Base-by-base conservation (phyloP, 805 yeast species). In the Monosporozyma servazzii region DNA sequence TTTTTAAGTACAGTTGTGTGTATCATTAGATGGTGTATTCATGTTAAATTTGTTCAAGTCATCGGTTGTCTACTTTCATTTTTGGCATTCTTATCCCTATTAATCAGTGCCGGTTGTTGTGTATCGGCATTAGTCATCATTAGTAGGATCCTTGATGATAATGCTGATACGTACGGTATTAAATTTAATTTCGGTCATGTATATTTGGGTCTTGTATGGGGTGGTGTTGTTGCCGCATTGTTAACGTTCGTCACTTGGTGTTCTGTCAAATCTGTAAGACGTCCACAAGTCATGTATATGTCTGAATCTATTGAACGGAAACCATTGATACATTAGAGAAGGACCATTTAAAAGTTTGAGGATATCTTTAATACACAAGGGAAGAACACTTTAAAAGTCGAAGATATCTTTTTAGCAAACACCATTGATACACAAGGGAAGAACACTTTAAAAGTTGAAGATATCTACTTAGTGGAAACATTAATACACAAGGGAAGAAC, bases 151-250 rank as follows among this genome's bases (percentile, higher is more conserved):
- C 73, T 87, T 69, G 79, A 83, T 58, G 68, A 78, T 33, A 68
- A 71, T 33, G n/a, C n/a, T n/a, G 63, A 60, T 2, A 63, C 64
- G 2, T 81, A 72, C 58, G 95, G 95, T 15, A 74, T 83, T 47
- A 63, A 66, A 39, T 77, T 87, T 2, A 62, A 64, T 37, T 60
- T 86, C 48, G 68, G 68, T 8, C 77, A 79, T 33, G 68, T 70
- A 18, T 83, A 76, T 57, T 75, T 79, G 49, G 88, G 80, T 2
- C 66, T 82, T 45, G 69, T 80, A 8, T 86, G 91, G 93, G 80
- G 79, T 13, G 75, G 82, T 1, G 76, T 74, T 2, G 82, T 66
- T 15, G 79, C 80, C 6, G 59, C 75, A 2, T 53, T 78, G 15
- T 48, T 75, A 48, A 64, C 78, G 13, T 55, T 67, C n/a, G 18